phyloP scores from a whole-genome alignment of 805 yeast species.

The Spathaspora passalidarum region DNA sequence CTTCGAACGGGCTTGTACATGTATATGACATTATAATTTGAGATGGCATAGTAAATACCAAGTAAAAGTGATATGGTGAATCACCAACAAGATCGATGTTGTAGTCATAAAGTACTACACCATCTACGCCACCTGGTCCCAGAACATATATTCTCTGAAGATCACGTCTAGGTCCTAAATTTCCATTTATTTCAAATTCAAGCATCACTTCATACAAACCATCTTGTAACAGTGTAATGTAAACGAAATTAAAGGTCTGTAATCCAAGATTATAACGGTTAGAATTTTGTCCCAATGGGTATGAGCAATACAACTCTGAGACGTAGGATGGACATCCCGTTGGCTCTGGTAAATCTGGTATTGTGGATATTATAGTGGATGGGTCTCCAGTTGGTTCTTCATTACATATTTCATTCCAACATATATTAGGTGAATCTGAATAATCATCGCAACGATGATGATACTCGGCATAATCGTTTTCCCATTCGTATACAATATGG shows the following conservation, averaged over 20 bases:
- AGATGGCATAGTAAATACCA: background rate
- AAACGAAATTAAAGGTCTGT: background rate
- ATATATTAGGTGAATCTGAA: background rate
- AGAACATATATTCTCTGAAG: too few relatives aligned
- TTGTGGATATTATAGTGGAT: background rate
- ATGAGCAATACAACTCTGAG: too few relatives aligned
- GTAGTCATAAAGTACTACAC: too few relatives aligned
- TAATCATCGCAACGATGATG: too few relatives aligned
- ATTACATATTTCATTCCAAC: background rate
- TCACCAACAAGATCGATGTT: background rate
- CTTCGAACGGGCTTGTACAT: background rate
- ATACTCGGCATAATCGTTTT: background rate
- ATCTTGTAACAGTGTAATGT: background rate
- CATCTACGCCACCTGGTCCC: too few relatives aligned
- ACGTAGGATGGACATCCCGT: too few relatives aligned
- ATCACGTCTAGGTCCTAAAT: too few relatives aligned
- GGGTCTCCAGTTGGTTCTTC: background rate
- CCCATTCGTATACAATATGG: background rate
- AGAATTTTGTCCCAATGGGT: too few relatives aligned
- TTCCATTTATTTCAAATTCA: background rate
- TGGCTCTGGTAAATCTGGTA: too few relatives aligned
- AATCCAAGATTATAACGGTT: too few relatives aligned
- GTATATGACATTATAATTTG: background rate
- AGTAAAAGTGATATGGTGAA: background rate
- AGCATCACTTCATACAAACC: background rate